phyloP scores from a whole-genome alignment of 305 asterid species.

The Striga hermonthica region DNA sequence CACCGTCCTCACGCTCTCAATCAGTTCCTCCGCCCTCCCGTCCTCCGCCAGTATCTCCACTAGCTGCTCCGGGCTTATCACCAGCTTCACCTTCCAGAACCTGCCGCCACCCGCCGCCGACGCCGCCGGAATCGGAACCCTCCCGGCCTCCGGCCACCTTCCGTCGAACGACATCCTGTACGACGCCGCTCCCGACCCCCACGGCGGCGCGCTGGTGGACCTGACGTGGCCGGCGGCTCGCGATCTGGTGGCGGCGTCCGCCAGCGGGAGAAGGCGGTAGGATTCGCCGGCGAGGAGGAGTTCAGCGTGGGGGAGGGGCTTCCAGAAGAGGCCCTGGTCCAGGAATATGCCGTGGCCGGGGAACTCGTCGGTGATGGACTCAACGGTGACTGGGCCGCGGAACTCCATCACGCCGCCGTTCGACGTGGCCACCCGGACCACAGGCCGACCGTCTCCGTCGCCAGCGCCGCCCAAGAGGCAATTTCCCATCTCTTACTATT shows the following conservation, averaged over 20 bases:
- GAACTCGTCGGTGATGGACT: conserved; percentile 72
- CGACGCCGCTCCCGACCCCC: conserved; percentile 33
- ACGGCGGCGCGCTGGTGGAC: conserved; percentile 57
- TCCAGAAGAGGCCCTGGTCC: conserved; percentile 75
- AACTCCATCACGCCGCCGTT: conserved; percentile 83
- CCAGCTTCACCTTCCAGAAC: conserved; percentile 85
- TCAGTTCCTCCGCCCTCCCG: conserved; percentile 63
- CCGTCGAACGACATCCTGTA: conserved; percentile 79
- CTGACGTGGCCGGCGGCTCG: conserved; percentile 52
- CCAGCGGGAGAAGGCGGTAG: conserved; percentile 72
- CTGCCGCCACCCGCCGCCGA: conserved; percentile 29
- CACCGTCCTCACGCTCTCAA: conserved; percentile 74
- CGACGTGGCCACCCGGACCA: conserved; percentile 52
- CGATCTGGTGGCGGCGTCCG: neutral
- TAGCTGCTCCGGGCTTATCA: conserved; percentile 62
- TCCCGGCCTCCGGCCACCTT: conserved; percentile 33
- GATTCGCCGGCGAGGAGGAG: conserved; percentile 58
- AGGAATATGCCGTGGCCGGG: conserved; percentile 81
- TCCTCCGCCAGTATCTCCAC: conserved; percentile 74
- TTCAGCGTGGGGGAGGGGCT: conserved; percentile 59
- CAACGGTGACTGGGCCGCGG: conserved; percentile 50
- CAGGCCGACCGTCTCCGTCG: conserved; percentile 33
- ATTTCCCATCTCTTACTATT: conserved; percentile 53
- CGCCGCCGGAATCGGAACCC: conserved; percentile 8
- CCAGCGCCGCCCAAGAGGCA: conserved; percentile 66